Base-by-base conservation (phyloP, 768 basidiomycete species). In the Pisolithus sp. region DNA sequence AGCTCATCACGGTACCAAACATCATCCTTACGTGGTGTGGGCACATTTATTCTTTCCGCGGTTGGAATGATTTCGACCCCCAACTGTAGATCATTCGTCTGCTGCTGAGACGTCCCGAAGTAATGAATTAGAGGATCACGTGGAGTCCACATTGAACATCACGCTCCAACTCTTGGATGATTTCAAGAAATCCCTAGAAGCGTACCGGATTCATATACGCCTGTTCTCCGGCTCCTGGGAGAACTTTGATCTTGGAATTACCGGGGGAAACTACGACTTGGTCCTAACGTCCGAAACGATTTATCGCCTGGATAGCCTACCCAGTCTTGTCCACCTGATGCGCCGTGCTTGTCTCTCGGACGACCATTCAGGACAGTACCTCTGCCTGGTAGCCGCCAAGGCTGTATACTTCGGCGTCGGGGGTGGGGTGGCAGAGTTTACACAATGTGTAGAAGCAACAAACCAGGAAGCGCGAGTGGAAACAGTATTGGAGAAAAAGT, bases 241-340 rank as follows among this genome's bases (percentile, higher is more conserved):
- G 17, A 63, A 70, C 9, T 83, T 84, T 53, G 68, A 77, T 51
- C 54, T 73, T 1, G 23, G 48, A 13, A 53, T 37, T 8, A 42
- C 68, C 1, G 67, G 67, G 13, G 71, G 71, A 7, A 62, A 57
- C 2, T 92, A 87, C 68, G 79, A 93, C 59, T 56, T 93, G 40
- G 72, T 96, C 2, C 70, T 98, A 46, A 92, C 93, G 0, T 89
- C 90, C 23, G 95, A 99, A 70, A 98, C 95, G 38, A 91, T 98
- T 20, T 98, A 99, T 62, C 75, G 82, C 24, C 69, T 74, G 10
- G 77, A 81, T 1, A 85, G 79, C 54, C 74, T 95, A 2, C 70
- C 71, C 0, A 70, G 82, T 24, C 71, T 99, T 39, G 66, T 89
- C 20, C 59, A 68, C 34, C 64, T 86, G 18, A 60, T 89, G 64